Base-by-base conservation (phyloP, 1,284 basidiomycete genomes). In the Trametes pubescens region DNA sequence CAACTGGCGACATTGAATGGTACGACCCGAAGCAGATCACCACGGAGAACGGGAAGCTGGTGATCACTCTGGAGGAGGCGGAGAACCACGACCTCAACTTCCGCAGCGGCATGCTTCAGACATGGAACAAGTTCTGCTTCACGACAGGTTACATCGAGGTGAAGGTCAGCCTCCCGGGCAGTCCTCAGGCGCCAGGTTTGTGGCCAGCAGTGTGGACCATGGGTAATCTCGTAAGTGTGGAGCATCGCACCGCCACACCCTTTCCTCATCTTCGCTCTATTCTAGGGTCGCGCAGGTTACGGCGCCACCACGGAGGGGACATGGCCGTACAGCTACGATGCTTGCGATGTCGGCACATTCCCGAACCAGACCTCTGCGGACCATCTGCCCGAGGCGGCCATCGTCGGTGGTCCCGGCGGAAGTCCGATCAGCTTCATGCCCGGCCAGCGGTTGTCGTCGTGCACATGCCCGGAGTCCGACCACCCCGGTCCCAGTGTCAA, bases 81-180 rank as follows among this genome's bases (percentile, higher is more conserved):
- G 76, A 75, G 21, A 87, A 81, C 54, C 89, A 96, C 71, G 83
- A 91, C 65, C 77, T 96, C 52, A 91, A 93, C 74, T 95, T 92
- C 73, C 82, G 85, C 70, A 94, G 92, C 65, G 93, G 88, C 35
- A 93, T 93, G 92, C 65, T 94, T 32, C 84, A 86, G 64, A 81
- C 86, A 6, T 97, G 95, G 95, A 97, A 96, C 78, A 93, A 95
- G 76, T 79, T 98, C 65, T 98, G 96, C 79, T 98, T 97, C 77
- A 97, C 91, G 3, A 94, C 93, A 0, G 96, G 95, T 1, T 95
- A 95, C 74, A 82, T 98, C 61, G 94, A 96, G 75, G 86, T 90
- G 18, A 84, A 84, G 16, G 76, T 96, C 22, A 93, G 90, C 71
- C 79, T 98, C 67, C 95, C 95, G n/a, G 95, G 95, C 2, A 79